phyloP scores from a whole-genome alignment of 2,329 filamentous ascomycete species.

The Colletotrichum sp. region DNA sequence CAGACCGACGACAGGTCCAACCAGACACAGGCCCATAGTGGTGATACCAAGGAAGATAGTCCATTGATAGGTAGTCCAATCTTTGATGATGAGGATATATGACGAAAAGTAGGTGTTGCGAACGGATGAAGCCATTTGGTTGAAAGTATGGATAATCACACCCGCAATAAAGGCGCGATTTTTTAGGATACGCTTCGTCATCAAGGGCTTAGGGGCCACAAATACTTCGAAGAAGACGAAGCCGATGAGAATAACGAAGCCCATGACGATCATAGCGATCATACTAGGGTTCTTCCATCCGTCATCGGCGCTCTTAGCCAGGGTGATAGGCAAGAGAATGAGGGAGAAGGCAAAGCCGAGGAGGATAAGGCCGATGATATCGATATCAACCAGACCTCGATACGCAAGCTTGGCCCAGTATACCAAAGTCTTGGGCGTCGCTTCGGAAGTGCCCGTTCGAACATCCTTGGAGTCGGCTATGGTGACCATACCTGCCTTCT shows the following conservation, averaged over 20 bases:
- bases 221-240: constrained; percentile 40
- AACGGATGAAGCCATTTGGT: constrained; percentile 37
- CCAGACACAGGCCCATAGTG: constrained; percentile 41
- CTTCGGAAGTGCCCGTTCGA: constrained; percentile 33
- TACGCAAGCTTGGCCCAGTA: constrained; percentile 27
- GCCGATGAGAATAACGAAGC: constrained; percentile 29
- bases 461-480: constrained; percentile 37
- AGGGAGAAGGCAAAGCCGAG: constrained; percentile 61
- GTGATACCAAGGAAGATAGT: constrained; percentile 44
- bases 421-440: background rate
- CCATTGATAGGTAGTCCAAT: constrained; percentile 46
- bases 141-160: constrained; percentile 34
- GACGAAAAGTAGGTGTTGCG: constrained; percentile 41
- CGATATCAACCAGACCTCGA: constrained; percentile 60
- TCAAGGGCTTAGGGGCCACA: constrained; percentile 35
- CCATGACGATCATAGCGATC: constrained; percentile 29
- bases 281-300: constrained; percentile 38
- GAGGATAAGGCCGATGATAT: constrained; percentile 61
- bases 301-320: constrained; percentile 41
- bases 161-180: constrained; percentile 36
- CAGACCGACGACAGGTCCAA: constrained; percentile 39
- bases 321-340: constrained; percentile 68
- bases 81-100: constrained; percentile 44
- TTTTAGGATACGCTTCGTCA: constrained; percentile 34
- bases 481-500: constrained; percentile 51